Evolutionary conservation across 2,329 filamentous ascomycete species (phyloP), one percentile per base, ranked within the genome.

Genomic region (Ophiosphaerella narmari): DNA sequence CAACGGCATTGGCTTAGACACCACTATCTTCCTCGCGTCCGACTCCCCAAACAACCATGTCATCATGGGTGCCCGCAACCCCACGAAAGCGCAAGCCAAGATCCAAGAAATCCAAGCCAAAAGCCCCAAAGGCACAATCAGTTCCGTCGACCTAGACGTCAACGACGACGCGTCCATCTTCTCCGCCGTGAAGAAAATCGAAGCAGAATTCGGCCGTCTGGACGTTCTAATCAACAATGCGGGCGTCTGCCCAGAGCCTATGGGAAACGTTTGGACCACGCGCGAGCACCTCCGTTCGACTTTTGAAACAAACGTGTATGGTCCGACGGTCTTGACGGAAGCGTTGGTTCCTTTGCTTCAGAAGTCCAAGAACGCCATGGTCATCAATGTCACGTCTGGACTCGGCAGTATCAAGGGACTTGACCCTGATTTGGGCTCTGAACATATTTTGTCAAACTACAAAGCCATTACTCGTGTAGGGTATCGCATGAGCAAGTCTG

Each of bases 201-300:
- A 56, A 48, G 34, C 62, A 8, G 60, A 66, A 4, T 69, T 60
- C 26, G 60, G 58, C 33, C 59, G 52, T n/a, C 81, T 96, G 63
- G 89, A 95, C 75, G 89, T 95, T 48, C 77, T 96, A 34, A 76
- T 96, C 77, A 95, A 96, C 80, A 95, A 95, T 72, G 91, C 91
- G 26, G 91, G 90, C 14, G 74, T 82, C 4, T 73, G 76, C 18
- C 36, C 34, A 5, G 51, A 63, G 31, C 33, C 36, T 6, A 42
- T 35, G 13, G 41, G 50, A 3, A 46, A 24, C 1, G 32, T 43
- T 29, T 61, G 54, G 53, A 43, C 50, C 3, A 39, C 50, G 9
- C 67, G 67, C 12, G 53, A 55, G 0, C 35, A 33, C 7, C 41
- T 72, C 2, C 61, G 62, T 14, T 46, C 43, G 2, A 57, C 51